Conservation (phyloP, 345 rosid species). For the Linum tenue region DNA sequence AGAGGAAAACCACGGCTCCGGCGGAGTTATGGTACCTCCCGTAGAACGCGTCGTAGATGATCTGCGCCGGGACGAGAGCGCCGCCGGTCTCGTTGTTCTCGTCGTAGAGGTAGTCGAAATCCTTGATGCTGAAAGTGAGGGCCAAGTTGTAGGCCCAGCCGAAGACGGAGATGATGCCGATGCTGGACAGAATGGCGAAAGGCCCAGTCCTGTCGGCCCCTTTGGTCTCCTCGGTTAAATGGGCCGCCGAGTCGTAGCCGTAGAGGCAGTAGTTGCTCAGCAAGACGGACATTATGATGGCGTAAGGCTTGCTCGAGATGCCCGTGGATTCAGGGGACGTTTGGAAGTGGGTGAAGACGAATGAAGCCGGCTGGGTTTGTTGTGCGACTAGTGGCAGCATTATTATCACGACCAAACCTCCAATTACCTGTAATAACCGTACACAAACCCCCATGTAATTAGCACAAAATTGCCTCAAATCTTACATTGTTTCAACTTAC, state of each 20-base stretch:
- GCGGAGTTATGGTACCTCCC: conserved; percentile 16
- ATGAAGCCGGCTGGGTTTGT: background rate
- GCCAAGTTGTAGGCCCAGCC: conserved; percentile 3
- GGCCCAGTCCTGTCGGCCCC: background rate
- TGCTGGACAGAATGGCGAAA: background rate
- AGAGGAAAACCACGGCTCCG: conserved; percentile 21
- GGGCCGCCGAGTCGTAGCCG: conserved; percentile 2
- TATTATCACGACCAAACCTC: background rate
- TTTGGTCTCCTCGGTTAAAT: conserved; percentile 4
- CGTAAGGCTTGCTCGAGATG: background rate
- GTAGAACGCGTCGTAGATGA: conserved; percentile 18
- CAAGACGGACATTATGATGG: background rate
- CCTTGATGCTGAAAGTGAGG: conserved; percentile 8
- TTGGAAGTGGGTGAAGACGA: background rate
- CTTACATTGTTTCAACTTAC: too few species aligned
- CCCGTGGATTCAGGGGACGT: background rate
- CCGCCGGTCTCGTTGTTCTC: conserved; percentile 21
- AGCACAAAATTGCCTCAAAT: too few species aligned
- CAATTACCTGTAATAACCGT: background rate
- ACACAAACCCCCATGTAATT: too few species aligned
- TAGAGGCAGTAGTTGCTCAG: conserved; percentile 4
- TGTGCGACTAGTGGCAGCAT: conserved; percentile 1
- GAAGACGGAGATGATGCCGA: conserved; percentile 1
- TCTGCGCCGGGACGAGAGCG: conserved; percentile 19
- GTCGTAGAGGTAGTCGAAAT: conserved; percentile 15